phyloP scores from a whole-genome alignment of 2,329 filamentous ascomycete genomes.

The Curvularia verruculosa region DNA sequence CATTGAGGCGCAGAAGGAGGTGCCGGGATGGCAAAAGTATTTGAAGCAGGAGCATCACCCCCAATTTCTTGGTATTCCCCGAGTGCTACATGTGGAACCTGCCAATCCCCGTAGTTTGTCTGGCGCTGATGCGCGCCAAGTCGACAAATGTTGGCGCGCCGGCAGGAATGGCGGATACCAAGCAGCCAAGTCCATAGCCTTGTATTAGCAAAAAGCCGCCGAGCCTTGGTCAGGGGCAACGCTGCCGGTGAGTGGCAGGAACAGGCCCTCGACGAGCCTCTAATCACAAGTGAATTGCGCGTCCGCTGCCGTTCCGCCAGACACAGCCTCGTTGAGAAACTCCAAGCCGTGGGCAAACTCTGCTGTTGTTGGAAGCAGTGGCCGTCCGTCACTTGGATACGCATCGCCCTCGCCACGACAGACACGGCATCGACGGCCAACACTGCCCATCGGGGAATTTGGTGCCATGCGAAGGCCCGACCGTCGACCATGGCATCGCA shows the following conservation, averaged over 20 bases:
- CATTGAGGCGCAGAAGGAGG: conserved; percentile 27
- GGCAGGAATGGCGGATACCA: conserved; percentile 38
- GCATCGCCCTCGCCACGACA: conserved; percentile 1
- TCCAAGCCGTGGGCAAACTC: conserved; percentile 1
- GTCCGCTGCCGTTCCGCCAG: conserved; percentile 8
- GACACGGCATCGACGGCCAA: conserved; percentile 4
- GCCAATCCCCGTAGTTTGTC: conserved; percentile 45
- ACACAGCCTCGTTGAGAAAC: conserved; percentile 16
- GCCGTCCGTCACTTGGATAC: conserved; percentile 2
- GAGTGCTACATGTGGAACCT: conserved; percentile 43
- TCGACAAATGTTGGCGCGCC: conserved; percentile 36
- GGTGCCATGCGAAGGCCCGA: conserved; percentile 1
- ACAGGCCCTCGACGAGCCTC: conserved; percentile 8
- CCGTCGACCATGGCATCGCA: conserved; percentile 2
- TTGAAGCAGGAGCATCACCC: conserved; percentile 34
- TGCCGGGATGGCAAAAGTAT: conserved; percentile 33
- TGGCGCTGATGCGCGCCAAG: conserved; percentile 42
- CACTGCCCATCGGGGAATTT: conserved; percentile 1
- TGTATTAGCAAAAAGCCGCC: conserved; percentile 40
- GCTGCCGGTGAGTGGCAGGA: conserved; percentile 24
- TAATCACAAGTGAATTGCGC: conserved; percentile 16
- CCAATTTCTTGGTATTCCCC: conserved; percentile 37
- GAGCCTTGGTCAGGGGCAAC: conserved; percentile 45
- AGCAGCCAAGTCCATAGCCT: conserved; percentile 33
- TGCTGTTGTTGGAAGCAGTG: not conserved